These are phyloP conservation scores for Dioszegia crocea DNA, from an alignment of 768 basidiomycete genomes.

Conservation along the genomic window DNA sequence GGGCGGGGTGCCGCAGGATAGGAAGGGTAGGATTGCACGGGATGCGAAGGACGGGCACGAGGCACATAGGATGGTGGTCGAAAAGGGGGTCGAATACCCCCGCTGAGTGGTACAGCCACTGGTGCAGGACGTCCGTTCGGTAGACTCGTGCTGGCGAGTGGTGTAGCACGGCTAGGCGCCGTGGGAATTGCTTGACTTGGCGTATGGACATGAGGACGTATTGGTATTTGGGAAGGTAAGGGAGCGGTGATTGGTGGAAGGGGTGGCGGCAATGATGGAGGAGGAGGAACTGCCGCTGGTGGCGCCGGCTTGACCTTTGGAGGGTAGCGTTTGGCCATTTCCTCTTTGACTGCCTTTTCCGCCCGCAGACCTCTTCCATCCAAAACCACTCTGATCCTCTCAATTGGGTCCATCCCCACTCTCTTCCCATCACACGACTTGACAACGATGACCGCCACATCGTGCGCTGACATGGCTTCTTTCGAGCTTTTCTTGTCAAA, in stretches of 20 bases:
- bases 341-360: conserved; percentile 63
- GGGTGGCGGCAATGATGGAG: neutral
- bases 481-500: conserved; percentile 48
- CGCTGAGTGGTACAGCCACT: neutral
- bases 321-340: conserved; percentile 54
- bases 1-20: neutral
- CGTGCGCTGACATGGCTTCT: conserved; percentile 51
- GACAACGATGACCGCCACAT: conserved; percentile 66
- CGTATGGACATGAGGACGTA: no score
- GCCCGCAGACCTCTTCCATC: conserved; percentile 69
- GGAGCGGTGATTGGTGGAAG: neutral
- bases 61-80: neutral
- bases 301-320: conserved; percentile 22
- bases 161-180: neutral
- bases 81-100: neutral
- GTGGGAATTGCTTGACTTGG: neutral
- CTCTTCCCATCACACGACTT: conserved; percentile 64
- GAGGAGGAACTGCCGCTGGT: conserved; percentile 8
- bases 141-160: no score
- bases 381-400: conserved; percentile 66
- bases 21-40: neutral
- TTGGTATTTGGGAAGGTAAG: neutral
- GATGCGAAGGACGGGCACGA: neutral
- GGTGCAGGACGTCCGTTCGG: neutral
- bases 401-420: conserved; percentile 55